These are phyloP conservation scores for Tetrahymena thermophila DNA, from an alignment of 73 alveolate genomes.

Conservation along the genomic window DNA sequence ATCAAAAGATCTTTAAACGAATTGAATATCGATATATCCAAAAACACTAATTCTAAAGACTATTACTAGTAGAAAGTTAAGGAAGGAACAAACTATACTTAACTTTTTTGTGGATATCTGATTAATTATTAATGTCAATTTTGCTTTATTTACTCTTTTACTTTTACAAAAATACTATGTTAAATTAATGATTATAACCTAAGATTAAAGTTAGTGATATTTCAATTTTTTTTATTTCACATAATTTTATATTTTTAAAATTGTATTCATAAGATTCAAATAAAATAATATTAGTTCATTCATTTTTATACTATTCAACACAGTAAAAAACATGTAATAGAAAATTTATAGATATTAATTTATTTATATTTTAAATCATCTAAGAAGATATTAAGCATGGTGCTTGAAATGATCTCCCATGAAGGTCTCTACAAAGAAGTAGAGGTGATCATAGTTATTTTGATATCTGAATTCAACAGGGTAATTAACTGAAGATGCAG, in stretches of 20 bases:
- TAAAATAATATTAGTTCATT: too few species aligned
- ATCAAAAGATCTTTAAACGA: too few species aligned
- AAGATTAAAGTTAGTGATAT: too few species aligned
- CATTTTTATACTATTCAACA: background rate
- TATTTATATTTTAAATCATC: background rate
- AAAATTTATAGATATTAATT: background rate
- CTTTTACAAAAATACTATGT: background rate
- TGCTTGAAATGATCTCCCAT: conserved; percentile 48
- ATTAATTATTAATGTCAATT: too few species aligned
- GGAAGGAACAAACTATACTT: too few species aligned
- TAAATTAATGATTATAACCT: background rate
- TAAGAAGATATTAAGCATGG: conserved; percentile 11
- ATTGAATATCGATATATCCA: too few species aligned
- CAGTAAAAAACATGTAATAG: background rate
- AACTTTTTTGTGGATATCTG: too few species aligned
- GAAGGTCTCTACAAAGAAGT: conserved; percentile 48
- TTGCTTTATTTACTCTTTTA: background rate
- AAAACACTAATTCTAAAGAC: too few species aligned
- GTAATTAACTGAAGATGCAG: conserved; percentile 30
- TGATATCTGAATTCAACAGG: conserved; percentile 16
- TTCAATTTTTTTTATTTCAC: background rate
- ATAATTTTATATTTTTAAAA: too few species aligned
- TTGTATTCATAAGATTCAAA: too few species aligned
- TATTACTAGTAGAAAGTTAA: too few species aligned
- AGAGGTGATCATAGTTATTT: conserved; percentile 48